Evolutionary conservation across 2,329 filamentous ascomycete genomes (phyloP), one percentile per base, ranked within the genome.

Genomic region (Stromatinia cepivora): DNA sequence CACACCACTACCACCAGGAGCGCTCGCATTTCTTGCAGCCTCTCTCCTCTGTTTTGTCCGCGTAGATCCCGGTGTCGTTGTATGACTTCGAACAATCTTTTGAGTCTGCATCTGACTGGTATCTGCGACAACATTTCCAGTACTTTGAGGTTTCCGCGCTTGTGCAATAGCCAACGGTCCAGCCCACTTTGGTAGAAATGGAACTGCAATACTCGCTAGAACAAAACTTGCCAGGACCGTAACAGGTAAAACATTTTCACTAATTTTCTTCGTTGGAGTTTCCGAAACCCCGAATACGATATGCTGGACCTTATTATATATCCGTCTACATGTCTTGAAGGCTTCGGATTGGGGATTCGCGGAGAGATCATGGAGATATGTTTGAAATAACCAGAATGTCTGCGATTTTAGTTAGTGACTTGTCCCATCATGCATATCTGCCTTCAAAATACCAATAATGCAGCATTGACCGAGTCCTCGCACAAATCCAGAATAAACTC

Each of bases 321-420:
- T 88, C 76, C 92, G 85, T 70, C 91, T 87, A 78, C 92, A 94
- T 63, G 91, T 94, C 81, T 92, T 90, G 81, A 95, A 95, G 63
- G 90, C 86, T 75, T 89, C 87, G 71, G 90, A 90, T 78, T 91
- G 90, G 3, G 92, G 92, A 70, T 90, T 91, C 54, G 76, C 85
- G 68, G 91, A 87, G 72, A 95, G 87, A 78, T 95, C 92, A 82
- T 92, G 90, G 42, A 95, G 87, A 78, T 95, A 94, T 6, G 91
- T 94, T 81, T 95, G 92, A 80, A 95, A 93, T 65, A 95, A 86
- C 92, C 92, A 95, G 80, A 95, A 95, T 48, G 92, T 94, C 92
- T 95, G 63, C 69, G 25, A 66, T 59, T 31, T 46, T 46, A 53
- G 64, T 75, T 69, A 76, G 73, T 70, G 73, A 46, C 53, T 22